These are phyloP conservation scores for Lactuca saligna DNA, from an alignment of 129 eudicot genomes.

Conservation along the genomic window DNA sequence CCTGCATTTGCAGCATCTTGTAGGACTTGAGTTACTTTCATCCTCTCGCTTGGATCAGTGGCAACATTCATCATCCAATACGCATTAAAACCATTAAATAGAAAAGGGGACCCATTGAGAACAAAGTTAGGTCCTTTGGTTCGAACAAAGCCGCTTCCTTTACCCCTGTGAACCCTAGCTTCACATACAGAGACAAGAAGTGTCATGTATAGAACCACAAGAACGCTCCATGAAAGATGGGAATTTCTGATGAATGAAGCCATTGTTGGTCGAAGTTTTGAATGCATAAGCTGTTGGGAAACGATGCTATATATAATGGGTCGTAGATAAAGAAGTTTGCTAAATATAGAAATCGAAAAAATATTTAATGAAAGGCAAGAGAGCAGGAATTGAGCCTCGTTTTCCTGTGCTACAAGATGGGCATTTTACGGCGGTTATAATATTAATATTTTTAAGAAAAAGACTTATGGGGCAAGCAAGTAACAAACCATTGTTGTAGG, in stretches of 20 bases:
- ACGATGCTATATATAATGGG: slow-evolving; percentile 37
- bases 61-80: too few relatives aligned
- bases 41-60: too few relatives aligned
- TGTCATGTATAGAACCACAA: too few relatives aligned
- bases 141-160: too few relatives aligned
- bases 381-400: slow-evolving; percentile 25
- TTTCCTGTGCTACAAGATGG: slow-evolving; percentile 23
- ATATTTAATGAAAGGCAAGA: not conserved
- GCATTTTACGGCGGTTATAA: not conserved
- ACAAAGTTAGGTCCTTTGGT: too few relatives aligned
- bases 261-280: slow-evolving; percentile 30
- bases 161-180: too few relatives aligned
- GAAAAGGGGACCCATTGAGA: too few relatives aligned
- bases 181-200: too few relatives aligned
- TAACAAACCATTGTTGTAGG: slow-evolving; percentile 8
- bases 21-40: too few relatives aligned
- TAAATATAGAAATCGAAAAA: slow-evolving; percentile 34
- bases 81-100: too few relatives aligned
- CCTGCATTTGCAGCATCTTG: too few relatives aligned
- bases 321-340: slow-evolving; percentile 19
- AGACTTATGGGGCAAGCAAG: slow-evolving; percentile 6
- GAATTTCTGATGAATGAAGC: slow-evolving; percentile 22
- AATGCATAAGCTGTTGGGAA: slow-evolving; percentile 14
- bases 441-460: not conserved
- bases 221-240: too few relatives aligned